Conservation (phyloP, 139 green algal genomes). For the Ettlia oleoabundans region DNA sequence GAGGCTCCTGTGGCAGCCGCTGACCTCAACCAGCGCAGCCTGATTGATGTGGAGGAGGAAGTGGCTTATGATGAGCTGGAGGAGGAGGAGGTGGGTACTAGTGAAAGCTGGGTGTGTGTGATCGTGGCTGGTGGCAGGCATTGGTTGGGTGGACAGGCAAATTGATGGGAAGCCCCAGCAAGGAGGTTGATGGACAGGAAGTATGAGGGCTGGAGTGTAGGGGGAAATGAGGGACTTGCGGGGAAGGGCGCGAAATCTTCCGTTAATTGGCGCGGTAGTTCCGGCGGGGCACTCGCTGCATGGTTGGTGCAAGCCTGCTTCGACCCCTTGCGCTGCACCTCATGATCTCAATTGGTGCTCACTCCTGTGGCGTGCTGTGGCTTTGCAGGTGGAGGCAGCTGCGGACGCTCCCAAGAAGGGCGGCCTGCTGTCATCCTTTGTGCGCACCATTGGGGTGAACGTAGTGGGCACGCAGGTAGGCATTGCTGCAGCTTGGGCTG, state of each 20-base stretch:
- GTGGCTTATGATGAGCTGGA: slow-evolving; percentile 43
- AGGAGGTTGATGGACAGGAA: too few species aligned
- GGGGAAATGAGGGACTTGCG: too few species aligned
- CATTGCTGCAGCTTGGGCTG: not conserved
- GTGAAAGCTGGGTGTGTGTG: too few species aligned
- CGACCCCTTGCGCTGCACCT: too few species aligned
- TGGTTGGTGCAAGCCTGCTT: too few species aligned
- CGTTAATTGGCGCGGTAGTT: too few species aligned
- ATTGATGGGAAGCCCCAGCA: too few species aligned
- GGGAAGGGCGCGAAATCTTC: too few species aligned
- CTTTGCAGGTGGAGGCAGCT: slow-evolving; percentile 1
- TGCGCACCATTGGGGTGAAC: slow-evolving; percentile 71
- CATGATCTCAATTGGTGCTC: too few species aligned
- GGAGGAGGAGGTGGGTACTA: not conserved
- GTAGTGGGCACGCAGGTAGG: slow-evolving; percentile 75
- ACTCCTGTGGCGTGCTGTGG: not conserved
- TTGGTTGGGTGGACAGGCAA: not conserved
- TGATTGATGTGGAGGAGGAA: slow-evolving; percentile 61
- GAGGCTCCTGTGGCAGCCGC: not conserved
- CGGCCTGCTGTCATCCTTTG: slow-evolving; percentile 81
- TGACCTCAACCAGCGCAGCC: slow-evolving; percentile 40
- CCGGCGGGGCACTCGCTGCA: too few species aligned
- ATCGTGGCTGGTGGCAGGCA: too few species aligned
- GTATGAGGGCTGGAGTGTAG: too few species aligned
- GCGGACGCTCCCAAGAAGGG: slow-evolving; percentile 28